Base-by-base conservation (phyloP, 345 rosid genomes). In the Arabis hirsuta region DNA sequence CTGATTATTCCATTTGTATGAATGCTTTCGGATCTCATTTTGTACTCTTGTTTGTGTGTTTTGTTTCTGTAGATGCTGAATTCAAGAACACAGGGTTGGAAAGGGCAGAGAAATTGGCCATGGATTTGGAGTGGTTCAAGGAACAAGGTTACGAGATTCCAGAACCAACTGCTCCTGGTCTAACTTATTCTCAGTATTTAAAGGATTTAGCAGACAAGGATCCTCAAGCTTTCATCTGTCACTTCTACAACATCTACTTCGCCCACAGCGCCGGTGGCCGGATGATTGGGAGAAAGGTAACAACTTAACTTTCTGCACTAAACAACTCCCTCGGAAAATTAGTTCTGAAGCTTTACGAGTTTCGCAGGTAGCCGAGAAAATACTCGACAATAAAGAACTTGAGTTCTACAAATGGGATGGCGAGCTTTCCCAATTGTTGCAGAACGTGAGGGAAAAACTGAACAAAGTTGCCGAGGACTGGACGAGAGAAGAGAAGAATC, bases 241-340 rank as follows among this genome's bases (percentile, higher is more conserved):
- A 95, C 84, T 95, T 95, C 89, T 95, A 89, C 84, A 95, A 95
- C 55, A 79, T 84, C 54, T 94, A 94, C 77, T 94, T 94, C 53
- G 97, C 98, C 9, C 97, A 94, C 74, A 77, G 87, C 52, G 99
- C 99, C 32, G 99, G 99, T 69, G 99, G 99, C 43, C 88, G 93
- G 55, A 91, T 95, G 96, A 95, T 95, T 71, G 99, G 96, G 65
- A 89, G 76, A 80, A 95, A 88, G 91, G 99, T 94, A 84, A 26
- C 22, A 3, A 20, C 16, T 16, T 29, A 3, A 4, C 51, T 41
- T 20, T 38, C 48, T 34, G 16, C 27, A 26, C 7, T 42, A 61
- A 16, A 16, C 16, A 12, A 62, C 20, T 61, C n/a, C 3, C 31
- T 51, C 31, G 10, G 44, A 59, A 14, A 13, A 27, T 32, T 13